Percentiles rank a stretch among this genome's conserved stretches.
Evolutionary conservation across 106 monocot species (phyloP).

Genomic region (Phalaenopsis aphrodite): DNA sequence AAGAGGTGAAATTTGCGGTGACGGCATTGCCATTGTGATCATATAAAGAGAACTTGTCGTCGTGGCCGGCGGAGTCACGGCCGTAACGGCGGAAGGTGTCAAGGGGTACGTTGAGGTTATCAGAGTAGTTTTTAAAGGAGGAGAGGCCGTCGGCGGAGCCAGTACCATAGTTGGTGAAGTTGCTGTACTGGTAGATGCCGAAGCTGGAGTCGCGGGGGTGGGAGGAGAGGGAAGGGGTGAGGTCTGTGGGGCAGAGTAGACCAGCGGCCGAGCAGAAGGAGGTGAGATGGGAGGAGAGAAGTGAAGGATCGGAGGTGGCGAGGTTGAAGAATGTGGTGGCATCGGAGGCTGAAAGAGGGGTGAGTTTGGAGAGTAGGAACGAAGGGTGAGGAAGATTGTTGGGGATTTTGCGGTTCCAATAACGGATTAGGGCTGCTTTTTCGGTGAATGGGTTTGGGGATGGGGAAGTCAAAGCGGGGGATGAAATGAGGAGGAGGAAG

Average conservation of each 20-base stretch:
- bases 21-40: constrained; percentile 52
- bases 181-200: constrained; percentile 32
- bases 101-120: constrained; percentile 40
- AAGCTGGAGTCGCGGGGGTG: constrained; percentile 24
- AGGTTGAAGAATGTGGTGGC: too few species aligned
- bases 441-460: constrained; percentile 45
- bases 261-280: too few species aligned
- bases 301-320: too few species aligned
- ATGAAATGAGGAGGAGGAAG: neutral
- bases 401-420: too few species aligned
- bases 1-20: constrained; percentile 82
- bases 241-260: too few species aligned
- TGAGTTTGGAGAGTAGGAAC: too few species aligned
- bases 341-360: too few species aligned
- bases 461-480: neutral
- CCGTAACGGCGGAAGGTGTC: constrained; percentile 86
- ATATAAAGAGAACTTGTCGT: constrained; percentile 48
- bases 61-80: constrained; percentile 36
- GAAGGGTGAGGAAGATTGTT: too few species aligned
- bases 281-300: too few species aligned
- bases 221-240: constrained; percentile 8
- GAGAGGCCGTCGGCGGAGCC: constrained; percentile 19
- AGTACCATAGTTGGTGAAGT: constrained; percentile 83
- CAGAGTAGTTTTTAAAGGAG: constrained; percentile 76
- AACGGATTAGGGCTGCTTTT: constrained; percentile 19